Base-by-base conservation (phyloP, 371 early-diverging fungal species). In the Circinella minor region DNA sequence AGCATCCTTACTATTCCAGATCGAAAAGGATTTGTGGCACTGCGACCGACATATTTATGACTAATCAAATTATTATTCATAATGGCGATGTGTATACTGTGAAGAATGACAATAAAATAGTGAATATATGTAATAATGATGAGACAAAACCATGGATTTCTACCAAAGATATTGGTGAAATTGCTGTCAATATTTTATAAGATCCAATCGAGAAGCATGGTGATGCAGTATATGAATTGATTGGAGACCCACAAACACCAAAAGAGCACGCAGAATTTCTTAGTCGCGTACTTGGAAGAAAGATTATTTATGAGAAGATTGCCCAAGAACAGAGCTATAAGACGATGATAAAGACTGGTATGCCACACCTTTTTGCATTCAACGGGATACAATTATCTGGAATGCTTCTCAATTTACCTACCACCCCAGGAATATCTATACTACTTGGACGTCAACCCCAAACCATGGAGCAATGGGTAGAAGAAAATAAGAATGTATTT, bases 131-230 rank as follows among this genome's bases (percentile, higher is more conserved):
- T 17, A 65, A 57, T 2, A 10, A 57, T 6, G 64, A 70, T 46
- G 67, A 69, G 13, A 13, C 8, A 15, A 39, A 59, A 46, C n/a
- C 38, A 14, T 70, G 65, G 67, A 68, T 75, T 49, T 65, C 69
- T 8, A 66, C 75, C 0, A 63, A 67, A 20, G 75, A 75, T 60
- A 69, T 75, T 48, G 71, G 49, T 51, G 66, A 34, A 3, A 15
- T 75, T 17, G 69, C 75, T n/a, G 66, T 65, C n/a, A 55, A 36
- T 14, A 49, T 71, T 18, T 49, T 69, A 17, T 47, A 38, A 5
- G 75, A 75, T 5, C 59, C 67, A 36, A 51, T 75, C 9, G 69
- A 68, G 14, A 71, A 71, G 18, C 75, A 75, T 27, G 67, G 63
- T 0, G 65, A 69, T 20, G 65, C 67, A 17, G 75, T 69, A 6